A percentile compares a stretch with the other conserved stretches of the same genome.
Evolutionary conservation across 495 filamentous ascomycete species (phyloP).

Genomic region (Parmelia sp.): DNA sequence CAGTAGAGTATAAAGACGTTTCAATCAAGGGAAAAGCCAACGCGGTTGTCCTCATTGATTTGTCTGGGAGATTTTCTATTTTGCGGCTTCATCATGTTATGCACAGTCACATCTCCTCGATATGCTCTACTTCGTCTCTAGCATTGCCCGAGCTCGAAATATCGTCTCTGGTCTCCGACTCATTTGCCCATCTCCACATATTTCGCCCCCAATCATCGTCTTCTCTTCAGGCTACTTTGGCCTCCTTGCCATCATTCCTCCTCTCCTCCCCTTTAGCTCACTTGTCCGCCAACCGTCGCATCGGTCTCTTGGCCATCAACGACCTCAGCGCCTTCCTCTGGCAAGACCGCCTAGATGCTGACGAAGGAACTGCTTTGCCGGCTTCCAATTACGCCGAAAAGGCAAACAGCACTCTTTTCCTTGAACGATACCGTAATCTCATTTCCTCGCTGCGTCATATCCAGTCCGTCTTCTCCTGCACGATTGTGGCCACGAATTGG

Average conservation of each 20-base stretch:
- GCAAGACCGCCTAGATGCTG: conserved; percentile 46
- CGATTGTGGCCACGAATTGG: conserved; percentile 27
- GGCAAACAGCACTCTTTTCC: conserved; percentile 8
- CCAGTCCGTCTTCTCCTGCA: conserved; percentile 27
- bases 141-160: conserved; percentile 24
- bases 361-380: conserved; percentile 39
- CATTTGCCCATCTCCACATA: conserved; percentile 41
- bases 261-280: conserved; percentile 41
- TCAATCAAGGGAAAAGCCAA: conserved; percentile 44
- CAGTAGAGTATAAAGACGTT: conserved; percentile 34
- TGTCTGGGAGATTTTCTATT: conserved; percentile 60
- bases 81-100: conserved; percentile 42
- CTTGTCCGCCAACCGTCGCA: conserved; percentile 38
- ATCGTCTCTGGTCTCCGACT: conserved; percentile 26
- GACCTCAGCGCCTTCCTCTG: conserved; percentile 53
- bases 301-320: conserved; percentile 50
- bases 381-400: conserved; percentile 11
- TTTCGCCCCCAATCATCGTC: conserved; percentile 51
- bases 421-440: conserved; percentile 37
- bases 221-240: conserved; percentile 47
- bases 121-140: background rate
- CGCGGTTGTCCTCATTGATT: conserved; percentile 64
- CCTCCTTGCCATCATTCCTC: conserved; percentile 45
- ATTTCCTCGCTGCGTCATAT: conserved; percentile 29
- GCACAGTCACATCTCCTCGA: conserved; percentile 27